Percentiles rank a stretch among this genome's conserved stretches.
Conservation (phyloP, 2,329 filamentous ascomycete species). For the Ophiognomonia clavigignenti-juglandacearum region DNA sequence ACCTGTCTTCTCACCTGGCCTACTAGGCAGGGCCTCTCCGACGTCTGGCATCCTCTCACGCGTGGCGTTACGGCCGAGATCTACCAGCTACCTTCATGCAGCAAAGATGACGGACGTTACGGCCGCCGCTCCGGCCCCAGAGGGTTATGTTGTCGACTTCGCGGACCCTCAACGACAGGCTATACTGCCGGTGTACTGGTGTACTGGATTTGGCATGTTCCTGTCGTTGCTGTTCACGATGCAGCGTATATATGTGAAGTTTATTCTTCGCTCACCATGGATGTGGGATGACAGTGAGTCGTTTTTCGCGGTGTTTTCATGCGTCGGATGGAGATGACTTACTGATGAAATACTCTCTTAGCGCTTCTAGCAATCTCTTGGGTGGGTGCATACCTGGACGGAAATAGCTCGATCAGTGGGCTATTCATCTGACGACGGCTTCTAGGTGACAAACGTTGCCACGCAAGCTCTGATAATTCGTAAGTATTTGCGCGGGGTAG, state of each 20-base stretch:
- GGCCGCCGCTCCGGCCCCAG: conserved; percentile 22
- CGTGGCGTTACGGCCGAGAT: too few relatives aligned
- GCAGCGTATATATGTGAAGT: conserved; percentile 10
- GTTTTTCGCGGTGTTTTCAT: neutral
- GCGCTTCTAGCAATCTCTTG: conserved; percentile 5
- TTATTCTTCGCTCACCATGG: neutral
- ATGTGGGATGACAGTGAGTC: conserved; percentile 11
- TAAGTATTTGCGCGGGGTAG: neutral
- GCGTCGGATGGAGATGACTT: neutral
- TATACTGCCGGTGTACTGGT: conserved; percentile 1
- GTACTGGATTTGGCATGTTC: conserved; percentile 2
- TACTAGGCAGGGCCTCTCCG: too few relatives aligned
- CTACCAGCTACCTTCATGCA: too few relatives aligned
- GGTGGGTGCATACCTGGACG: conserved; percentile 12
- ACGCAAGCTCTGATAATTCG: conserved; percentile 1
- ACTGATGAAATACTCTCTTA: too few relatives aligned
- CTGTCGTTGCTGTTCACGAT: conserved; percentile 9
- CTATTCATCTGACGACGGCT: too few relatives aligned
- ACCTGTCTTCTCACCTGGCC: too few relatives aligned
- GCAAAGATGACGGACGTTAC: too few relatives aligned
- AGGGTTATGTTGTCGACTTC: conserved; percentile 29
- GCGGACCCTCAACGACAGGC: conserved; percentile 22
- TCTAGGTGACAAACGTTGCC: conserved; percentile 10
- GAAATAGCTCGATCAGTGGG: too few relatives aligned
- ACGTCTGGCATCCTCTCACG: too few relatives aligned